These are phyloP conservation scores for Pyricularia sp. DNA, from an alignment of 2,329 filamentous ascomycete genomes.

Conservation along the genomic window DNA sequence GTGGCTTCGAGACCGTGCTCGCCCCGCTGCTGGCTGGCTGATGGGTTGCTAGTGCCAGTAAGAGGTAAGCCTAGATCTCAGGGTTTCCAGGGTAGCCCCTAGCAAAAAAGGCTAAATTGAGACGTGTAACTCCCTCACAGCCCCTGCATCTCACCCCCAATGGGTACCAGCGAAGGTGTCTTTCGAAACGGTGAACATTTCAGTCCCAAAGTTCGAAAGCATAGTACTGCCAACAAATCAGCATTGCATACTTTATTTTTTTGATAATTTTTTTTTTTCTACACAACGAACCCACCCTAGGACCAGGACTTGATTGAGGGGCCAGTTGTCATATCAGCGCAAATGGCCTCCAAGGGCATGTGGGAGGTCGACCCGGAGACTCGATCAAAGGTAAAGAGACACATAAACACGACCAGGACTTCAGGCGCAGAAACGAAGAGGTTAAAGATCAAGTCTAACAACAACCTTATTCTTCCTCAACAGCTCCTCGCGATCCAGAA, in stretches of 20 bases:
- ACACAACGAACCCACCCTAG: not conserved
- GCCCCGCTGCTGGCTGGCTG: not conserved
- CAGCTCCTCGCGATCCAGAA: constrained; percentile 88
- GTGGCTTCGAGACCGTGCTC: not conserved
- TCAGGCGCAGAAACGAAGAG: not conserved
- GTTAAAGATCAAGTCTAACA: not conserved
- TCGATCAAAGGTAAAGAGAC: constrained; percentile 62
- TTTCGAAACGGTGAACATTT: not conserved
- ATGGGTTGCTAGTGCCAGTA: not conserved
- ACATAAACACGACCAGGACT: not conserved
- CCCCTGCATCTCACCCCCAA: not conserved
- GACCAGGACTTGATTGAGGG: not conserved
- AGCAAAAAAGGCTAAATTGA: constrained; percentile 1
- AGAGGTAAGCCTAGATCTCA: not conserved
- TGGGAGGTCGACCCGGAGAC: constrained; percentile 99
- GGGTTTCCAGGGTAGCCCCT: not conserved
- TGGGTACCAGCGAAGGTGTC: not conserved
- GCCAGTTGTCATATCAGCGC: constrained; percentile 7
- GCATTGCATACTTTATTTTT: not conserved
- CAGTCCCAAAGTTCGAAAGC: not conserved
- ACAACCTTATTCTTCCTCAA: not conserved
- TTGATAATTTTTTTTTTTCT: not conserved
- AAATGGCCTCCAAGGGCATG: constrained; percentile 63
- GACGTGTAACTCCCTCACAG: not conserved
- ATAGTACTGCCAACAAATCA: not conserved